Percentiles rank a stretch among this genome's conserved stretches.
These are phyloP conservation scores for Fraxinus americana DNA, from an alignment of 257 asterid genomes.

Conservation along the genomic window DNA sequence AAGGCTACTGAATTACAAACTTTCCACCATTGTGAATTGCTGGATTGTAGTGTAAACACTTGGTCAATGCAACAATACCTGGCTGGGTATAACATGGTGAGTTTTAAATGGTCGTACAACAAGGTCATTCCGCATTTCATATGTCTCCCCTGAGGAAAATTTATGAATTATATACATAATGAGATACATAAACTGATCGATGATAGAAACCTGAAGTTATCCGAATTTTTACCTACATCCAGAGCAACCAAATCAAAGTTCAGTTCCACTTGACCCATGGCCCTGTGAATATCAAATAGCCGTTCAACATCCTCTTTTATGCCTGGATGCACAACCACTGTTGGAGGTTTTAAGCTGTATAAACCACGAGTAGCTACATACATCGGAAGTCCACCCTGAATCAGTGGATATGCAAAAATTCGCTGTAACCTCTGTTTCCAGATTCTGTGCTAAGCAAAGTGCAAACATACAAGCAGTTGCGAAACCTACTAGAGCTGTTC, in stretches of 20 bases:
- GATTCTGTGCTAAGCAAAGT: constrained; percentile 1
- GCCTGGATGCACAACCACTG: constrained; percentile 83
- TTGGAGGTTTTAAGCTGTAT: constrained; percentile 88
- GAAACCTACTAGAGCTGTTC: background rate
- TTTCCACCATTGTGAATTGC: constrained; percentile 20
- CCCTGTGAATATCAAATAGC: constrained; percentile 73
- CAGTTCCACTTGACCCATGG: constrained; percentile 81
- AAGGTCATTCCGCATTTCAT: constrained; percentile 96
- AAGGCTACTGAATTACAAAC: background rate
- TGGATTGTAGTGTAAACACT: background rate
- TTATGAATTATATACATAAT: constrained; percentile 14
- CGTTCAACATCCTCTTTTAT: constrained; percentile 81
- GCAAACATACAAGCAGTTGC: background rate
- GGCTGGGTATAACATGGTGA: constrained; percentile 88
- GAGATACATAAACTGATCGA: constrained; percentile 18
- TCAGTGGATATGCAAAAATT: constrained; percentile 25
- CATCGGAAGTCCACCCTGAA: constrained; percentile 99
- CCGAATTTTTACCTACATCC: constrained; percentile 67
- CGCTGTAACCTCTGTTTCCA: constrained; percentile 16
- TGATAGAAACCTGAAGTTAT: constrained; percentile 10
- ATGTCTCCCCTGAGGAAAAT: constrained; percentile 79
- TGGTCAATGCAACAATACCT: constrained; percentile 45
- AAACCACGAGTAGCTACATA: constrained; percentile 91
- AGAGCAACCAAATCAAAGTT: constrained; percentile 78
- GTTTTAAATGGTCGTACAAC: constrained; percentile 89